These are phyloP conservation scores for Coemansia umbellata DNA, from an alignment of 192 early-diverging fungal genomes.

Conservation along the genomic window DNA sequence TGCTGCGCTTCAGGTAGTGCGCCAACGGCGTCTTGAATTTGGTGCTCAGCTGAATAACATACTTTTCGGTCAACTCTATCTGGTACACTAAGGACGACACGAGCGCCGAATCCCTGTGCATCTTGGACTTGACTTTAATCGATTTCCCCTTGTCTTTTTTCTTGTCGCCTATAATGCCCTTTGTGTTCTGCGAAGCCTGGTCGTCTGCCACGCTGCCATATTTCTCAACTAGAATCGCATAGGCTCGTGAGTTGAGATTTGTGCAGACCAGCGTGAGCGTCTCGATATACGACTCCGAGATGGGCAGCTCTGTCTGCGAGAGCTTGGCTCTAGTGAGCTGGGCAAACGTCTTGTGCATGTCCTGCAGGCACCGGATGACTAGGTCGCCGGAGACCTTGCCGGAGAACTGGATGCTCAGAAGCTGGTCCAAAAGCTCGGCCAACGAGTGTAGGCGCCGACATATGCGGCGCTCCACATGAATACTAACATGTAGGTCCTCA, in stretches of 20 bases:
- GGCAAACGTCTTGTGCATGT: constrained; percentile 22
- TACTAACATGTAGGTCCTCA: constrained; percentile 19
- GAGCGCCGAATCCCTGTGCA: constrained; percentile 66
- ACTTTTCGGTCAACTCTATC: constrained; percentile 74
- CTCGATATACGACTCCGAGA: constrained; percentile 38
- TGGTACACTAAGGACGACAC: constrained; percentile 69
- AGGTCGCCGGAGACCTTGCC: constrained; percentile 10
- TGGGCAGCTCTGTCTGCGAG: constrained; percentile 5
- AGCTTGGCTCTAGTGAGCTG: constrained; percentile 28
- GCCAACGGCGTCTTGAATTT: constrained; percentile 71
- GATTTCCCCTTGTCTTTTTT: constrained; percentile 7
- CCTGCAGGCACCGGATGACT: constrained; percentile 21
- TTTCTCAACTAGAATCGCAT: constrained; percentile 14
- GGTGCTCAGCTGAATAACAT: constrained; percentile 63
- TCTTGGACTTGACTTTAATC: constrained; percentile 35
- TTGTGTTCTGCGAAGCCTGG: neutral
- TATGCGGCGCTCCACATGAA: constrained; percentile 23
- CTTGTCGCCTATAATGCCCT: neutral
- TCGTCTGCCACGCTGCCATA: constrained; percentile 12
- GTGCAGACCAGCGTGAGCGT: constrained; percentile 23
- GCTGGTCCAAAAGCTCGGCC: constrained; percentile 15
- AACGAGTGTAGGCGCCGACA: constrained; percentile 20
- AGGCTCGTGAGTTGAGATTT: constrained; percentile 21
- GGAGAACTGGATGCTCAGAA: constrained; percentile 13
- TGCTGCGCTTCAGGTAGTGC: constrained; percentile 73